phyloP scores from a whole-genome alignment of 441 rosid genomes.

The Lagerstroemia fauriei region DNA sequence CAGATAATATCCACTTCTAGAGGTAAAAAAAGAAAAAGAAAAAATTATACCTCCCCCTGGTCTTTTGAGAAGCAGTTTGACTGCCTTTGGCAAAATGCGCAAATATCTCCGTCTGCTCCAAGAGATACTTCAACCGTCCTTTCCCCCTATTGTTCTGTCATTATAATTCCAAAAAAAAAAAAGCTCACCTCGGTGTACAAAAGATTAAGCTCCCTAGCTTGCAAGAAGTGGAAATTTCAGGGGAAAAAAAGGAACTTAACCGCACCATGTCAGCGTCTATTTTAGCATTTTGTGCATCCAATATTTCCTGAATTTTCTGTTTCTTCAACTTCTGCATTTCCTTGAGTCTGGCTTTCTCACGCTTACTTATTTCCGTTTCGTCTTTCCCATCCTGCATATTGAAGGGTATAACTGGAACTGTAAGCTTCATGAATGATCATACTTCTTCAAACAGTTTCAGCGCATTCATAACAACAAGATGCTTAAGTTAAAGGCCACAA shows the following conservation, averaged over 20 bases:
- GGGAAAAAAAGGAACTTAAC: neutral
- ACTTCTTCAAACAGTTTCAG: neutral
- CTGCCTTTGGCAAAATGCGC: conserved; percentile 93
- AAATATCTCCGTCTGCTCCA: conserved; percentile 96
- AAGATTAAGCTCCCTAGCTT: neutral
- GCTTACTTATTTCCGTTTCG: conserved; percentile 65
- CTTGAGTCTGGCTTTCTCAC: conserved; percentile 78
- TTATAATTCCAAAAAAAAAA: conserved; percentile 15
- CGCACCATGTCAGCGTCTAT: conserved; percentile 93
- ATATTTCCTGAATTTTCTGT: conserved; percentile 85
- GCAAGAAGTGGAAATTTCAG: neutral
- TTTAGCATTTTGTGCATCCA: conserved; percentile 87
- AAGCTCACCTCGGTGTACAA: neutral
- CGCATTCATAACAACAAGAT: neutral
- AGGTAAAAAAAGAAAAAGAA: neutral
- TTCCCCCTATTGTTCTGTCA: conserved; percentile 78
- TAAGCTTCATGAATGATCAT: neutral
- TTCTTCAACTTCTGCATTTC: conserved; percentile 89
- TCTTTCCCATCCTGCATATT: conserved; percentile 52
- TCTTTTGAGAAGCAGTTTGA: conserved; percentile 66
- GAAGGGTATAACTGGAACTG: neutral
- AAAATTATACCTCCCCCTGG: conserved; percentile 73
- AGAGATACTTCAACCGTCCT: conserved; percentile 85
- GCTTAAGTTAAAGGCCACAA: neutral
- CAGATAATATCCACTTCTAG: neutral